phyloP scores from a whole-genome alignment of 75 land plant species.

The Chamaecyparis obtusa region DNA sequence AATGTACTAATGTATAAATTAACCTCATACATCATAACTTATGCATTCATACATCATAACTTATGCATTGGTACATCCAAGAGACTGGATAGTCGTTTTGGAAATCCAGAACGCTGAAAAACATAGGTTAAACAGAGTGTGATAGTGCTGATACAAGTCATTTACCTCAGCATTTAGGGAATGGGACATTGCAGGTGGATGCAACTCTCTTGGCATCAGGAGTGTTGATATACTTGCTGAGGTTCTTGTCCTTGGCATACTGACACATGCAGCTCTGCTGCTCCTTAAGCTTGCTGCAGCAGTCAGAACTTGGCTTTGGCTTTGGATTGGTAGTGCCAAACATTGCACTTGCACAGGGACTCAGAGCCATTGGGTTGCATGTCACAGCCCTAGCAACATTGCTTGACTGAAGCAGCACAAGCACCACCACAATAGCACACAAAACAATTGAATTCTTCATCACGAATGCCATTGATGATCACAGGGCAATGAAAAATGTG shows the following conservation, averaged over 20 bases:
- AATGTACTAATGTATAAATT: too few relatives aligned
- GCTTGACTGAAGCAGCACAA: not conserved
- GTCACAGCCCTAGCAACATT: not conserved
- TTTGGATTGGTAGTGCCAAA: not conserved
- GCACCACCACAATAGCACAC: not conserved
- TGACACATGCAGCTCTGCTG: slow-evolving; percentile 8
- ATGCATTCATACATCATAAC: too few relatives aligned
- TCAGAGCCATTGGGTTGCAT: not conserved
- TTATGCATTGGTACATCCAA: too few relatives aligned
- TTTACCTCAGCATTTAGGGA: not conserved
- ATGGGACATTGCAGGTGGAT: not conserved
- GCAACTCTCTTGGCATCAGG: slow-evolving; percentile 9
- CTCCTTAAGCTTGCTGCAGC: slow-evolving; percentile 1
- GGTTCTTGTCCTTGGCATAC: not conserved
- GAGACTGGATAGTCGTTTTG: too few relatives aligned
- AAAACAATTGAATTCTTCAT: not conserved
- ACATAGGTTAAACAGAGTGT: not conserved
- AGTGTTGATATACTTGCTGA: not conserved
- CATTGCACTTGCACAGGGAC: not conserved
- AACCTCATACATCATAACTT: too few relatives aligned
- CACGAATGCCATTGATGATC: not conserved
- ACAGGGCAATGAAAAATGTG: not conserved
- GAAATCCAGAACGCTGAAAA: not conserved
- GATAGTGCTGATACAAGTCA: not conserved
- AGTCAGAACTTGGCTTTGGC: not conserved